These are phyloP conservation scores for Moesziomyces globuligerus DNA, from an alignment of 1,284 basidiomycete species.

Conservation along the genomic window DNA sequence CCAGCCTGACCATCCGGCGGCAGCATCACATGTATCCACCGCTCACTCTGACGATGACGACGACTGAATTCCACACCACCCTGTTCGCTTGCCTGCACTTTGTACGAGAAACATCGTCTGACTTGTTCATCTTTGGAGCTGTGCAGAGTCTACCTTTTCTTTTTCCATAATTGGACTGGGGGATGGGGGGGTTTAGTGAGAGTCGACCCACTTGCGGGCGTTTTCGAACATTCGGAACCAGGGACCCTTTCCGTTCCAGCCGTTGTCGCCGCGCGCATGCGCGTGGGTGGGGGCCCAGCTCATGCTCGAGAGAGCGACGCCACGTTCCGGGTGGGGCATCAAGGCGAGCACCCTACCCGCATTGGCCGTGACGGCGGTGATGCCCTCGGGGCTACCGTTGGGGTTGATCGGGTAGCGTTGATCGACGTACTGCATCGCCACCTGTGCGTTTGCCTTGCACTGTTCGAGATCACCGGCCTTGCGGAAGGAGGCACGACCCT, in stretches of 20 bases:
- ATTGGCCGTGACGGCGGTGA: slow-evolving; percentile 86
- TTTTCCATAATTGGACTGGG: too few relatives aligned
- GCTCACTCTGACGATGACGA: slow-evolving; percentile 8
- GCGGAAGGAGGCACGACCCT: slow-evolving; percentile 83
- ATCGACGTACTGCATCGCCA: slow-evolving; percentile 62
- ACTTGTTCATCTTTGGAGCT: too few relatives aligned
- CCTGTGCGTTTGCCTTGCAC: slow-evolving; percentile 32
- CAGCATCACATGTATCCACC: background rate
- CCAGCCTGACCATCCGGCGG: background rate
- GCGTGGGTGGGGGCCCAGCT: slow-evolving; percentile 62
- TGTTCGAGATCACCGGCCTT: slow-evolving; percentile 24
- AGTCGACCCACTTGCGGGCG: slow-evolving; percentile 71
- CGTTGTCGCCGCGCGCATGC: slow-evolving; percentile 14
- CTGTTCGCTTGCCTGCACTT: background rate
- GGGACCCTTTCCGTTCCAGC: slow-evolving; percentile 76
- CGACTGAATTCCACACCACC: background rate
- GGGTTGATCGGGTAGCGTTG: slow-evolving; percentile 75
- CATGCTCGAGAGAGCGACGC: slow-evolving; percentile 63
- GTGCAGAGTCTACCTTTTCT: too few relatives aligned
- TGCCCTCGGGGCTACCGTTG: slow-evolving; percentile 87
- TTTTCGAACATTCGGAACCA: slow-evolving; percentile 97
- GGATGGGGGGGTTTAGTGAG: slow-evolving; percentile 1
- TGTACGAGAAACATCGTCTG: too few relatives aligned
- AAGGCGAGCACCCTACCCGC: slow-evolving; percentile 88
- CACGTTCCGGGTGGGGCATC: slow-evolving; percentile 79